Evolutionary conservation across 108 stramenopile genomes (phyloP), one percentile per base, ranked within the genome.

Genomic region (Bacterosira constricta): DNA sequence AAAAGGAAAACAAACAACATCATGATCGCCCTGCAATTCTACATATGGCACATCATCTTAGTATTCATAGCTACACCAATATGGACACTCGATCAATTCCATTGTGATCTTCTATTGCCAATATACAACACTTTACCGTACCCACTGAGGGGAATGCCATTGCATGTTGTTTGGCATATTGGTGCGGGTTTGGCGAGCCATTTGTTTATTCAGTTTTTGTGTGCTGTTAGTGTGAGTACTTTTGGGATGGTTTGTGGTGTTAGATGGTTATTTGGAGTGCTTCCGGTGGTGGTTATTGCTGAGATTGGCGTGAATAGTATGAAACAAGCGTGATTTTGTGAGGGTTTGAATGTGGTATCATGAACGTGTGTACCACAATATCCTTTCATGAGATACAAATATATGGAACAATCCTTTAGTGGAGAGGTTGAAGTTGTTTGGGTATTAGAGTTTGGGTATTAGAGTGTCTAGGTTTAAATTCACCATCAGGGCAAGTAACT

Each of bases 141-240:
- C 10, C 53, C 57, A 20, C 46, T 81, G 18, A 44, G 42, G 29
- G 80, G 80, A 18, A 54, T 69, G 58, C 75, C 80, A 20, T 60
- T 69, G 34, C 80, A 81, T 55, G 80, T 81, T 3, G 42, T 70
- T 34, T 81, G 80, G 80, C 80, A 81, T 65, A 39, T 63, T 30
- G 44, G 51, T 29, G 73, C 73, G 11, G 80, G 74, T 3, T 15
- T 81, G n/a, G 80, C 68, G 10, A 62, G 51, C 0, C 68, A 81
- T 36, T 69, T 42, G 42, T 60, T 63, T 21, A 45, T 70, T 35
- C 36, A 55, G 26, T 75, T 53, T 45, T 51, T 72, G 18, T 36
- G 65, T 23, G 53, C 64, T 21, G 69, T 68, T 55, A 63, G 80
- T 15, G 41, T 63, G 50, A 50, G 62, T 17, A 41, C 57, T 13